Base-by-base conservation (phyloP, 108 stramenopile species). In the Discostella pseudostelligera region DNA sequence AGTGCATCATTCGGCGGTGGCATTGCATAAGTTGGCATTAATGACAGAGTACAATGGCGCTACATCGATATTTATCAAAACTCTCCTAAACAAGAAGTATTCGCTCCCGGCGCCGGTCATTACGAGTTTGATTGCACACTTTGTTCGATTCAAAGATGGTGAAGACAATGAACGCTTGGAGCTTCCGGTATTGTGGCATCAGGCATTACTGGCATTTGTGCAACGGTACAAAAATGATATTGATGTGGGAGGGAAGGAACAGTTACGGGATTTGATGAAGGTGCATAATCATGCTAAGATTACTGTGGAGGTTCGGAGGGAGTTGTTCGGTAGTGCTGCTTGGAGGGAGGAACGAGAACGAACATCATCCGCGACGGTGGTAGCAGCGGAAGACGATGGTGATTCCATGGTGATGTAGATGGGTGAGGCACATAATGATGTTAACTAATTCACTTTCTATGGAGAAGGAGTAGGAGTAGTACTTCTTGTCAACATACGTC, bases 151-250 rank as follows among this genome's bases (percentile, higher is more conserved):
- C 72, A 62, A 74, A 22, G 42, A 80, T 7, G 69, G 76, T 59
- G 84, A 81, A 45, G 13, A 40, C n/a, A 28, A 45, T 10, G 62
- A 72, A 37, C 64, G n/a, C n/a, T n/a, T n/a, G 32, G 67, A 57
- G 29, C 69, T 97, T 20, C 97, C 97, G 13, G 97, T 98, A 0
- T 67, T 99, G 63, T 99, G 99, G 99, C 99, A 99, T 81, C 97
- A 98, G 82, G 80, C 92, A 3, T 62, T 99, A 39, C 70, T 99
- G 43, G 81, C 83, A 0, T 98, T 99, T 77, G 89, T 86, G 7
- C 94, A 98, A 72, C 81, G 97, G 3, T 99, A 99, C 81, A 97
- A 97, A 65, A 81, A 78, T 50, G 93, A 96, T 67, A 59, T 98
- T 19, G 72, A 88, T 40, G 84, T 83, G 46, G 84, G 81, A 45